Conservation (phyloP, 257 asterid genomes). For the Lycium barbarum region DNA sequence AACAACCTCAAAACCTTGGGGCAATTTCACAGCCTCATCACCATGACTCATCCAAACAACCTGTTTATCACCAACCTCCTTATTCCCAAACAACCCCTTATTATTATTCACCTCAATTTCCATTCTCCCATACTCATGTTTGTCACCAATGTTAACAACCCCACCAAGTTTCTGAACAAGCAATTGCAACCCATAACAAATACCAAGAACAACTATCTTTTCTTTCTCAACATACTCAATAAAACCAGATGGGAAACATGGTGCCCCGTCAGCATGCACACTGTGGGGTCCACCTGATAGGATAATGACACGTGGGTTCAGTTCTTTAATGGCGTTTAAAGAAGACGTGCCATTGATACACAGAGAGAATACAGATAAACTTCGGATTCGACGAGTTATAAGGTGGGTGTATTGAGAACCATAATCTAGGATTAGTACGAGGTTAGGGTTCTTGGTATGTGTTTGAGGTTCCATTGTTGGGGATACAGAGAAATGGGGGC, state of each 20-base stretch:
- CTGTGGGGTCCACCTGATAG: conserved; percentile 99
- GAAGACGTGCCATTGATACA: conserved; percentile 84
- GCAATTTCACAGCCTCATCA: conserved; percentile 88
- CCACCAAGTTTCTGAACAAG: conserved; percentile 90
- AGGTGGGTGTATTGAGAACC: conserved; percentile 99
- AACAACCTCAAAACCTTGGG: conserved; percentile 85
- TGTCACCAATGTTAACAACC: conserved; percentile 74
- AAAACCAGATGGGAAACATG: conserved; percentile 78
- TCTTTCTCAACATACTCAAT: conserved; percentile 64
- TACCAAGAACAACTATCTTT: conserved; percentile 68
- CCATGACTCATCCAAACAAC: conserved; percentile 99
- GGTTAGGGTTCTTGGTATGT: conserved; percentile 51
- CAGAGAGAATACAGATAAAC: conserved; percentile 82
- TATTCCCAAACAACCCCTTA: conserved; percentile 68
- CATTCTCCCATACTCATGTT: conserved; percentile 98
- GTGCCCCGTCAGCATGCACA: conserved; percentile 79
- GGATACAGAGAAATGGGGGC: conserved; percentile 39
- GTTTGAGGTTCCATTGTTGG: conserved; percentile 61
- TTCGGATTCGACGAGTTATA: conserved; percentile 89
- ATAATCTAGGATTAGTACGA: conserved; percentile 71
- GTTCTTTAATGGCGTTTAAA: conserved; percentile 62
- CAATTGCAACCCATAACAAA: conserved; percentile 90
- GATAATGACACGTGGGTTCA: conserved; percentile 70
- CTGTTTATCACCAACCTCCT: conserved; percentile 71
- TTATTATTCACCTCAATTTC: conserved; percentile 63